Evolutionary conservation across 2,329 filamentous ascomycete genomes (phyloP), one percentile per base, ranked within the genome.

Genomic region (Sporothrix dimorphospora): DNA sequence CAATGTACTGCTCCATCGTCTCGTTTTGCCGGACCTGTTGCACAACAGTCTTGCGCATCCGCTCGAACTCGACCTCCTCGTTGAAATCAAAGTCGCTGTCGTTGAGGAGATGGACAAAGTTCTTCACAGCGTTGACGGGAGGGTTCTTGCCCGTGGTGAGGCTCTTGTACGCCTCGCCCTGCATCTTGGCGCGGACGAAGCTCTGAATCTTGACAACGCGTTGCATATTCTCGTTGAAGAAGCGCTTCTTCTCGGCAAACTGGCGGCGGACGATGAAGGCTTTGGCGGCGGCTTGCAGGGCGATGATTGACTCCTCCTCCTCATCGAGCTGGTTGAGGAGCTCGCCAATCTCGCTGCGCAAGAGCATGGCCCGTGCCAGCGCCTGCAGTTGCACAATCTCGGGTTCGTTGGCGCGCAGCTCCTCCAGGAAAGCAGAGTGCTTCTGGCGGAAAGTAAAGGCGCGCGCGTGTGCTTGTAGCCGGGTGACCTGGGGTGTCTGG

Each of bases 41-140:
- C 7, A 99, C 94, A 19, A 99, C 96, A 4, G 93, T 97, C 85
- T 98, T 98, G 70, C 97, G 90, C 79, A 98, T 85, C 65, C 94
- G 89, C 81, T 99, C 96, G 76, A 98, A 98, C 79, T 99, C 96
- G 69, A 99, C 91, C 80, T 99, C 96, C 80, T 98, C 95, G 79
- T 99, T 97, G 82, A 99, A 99, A 80, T 99, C 96, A 78, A 99
- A 97, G 79, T 98, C 95, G 78, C 94, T 98, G 81, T 99, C 96
- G 78, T 98, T 99, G 72, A 99, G 89, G 49, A 99, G 86, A 80
- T 99, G 96, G 2, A 99, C 94, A 80, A 99, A 99, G 79, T 97
- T 97, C 85, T 98, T 98, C 79, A 99, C 93, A 0, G 97, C 97
- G 51, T 94, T 94, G 73, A 99, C 94, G 0, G 96, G 96, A 30